phyloP scores from a whole-genome alignment of 2,329 filamentous ascomycete genomes.

The Balansia obtecta region DNA sequence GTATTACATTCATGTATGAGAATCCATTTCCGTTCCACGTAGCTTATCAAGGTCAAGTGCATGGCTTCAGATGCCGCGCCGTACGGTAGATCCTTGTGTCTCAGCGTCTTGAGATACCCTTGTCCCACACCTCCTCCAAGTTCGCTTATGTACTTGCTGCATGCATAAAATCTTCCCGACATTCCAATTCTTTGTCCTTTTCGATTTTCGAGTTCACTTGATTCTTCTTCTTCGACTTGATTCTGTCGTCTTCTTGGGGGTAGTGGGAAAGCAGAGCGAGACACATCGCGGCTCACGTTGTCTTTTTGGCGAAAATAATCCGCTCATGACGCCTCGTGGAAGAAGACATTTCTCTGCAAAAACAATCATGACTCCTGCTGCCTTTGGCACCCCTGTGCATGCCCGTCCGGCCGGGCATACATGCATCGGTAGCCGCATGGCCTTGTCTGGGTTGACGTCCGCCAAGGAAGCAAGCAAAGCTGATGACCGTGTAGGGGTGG shows the following conservation, averaged over 20 bases:
- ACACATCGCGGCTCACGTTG: neutral
- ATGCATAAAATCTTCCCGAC: neutral
- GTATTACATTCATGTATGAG: no score
- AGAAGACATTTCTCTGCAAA: neutral
- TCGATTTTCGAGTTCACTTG: no score
- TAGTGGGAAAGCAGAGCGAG: no score
- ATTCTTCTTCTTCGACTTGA: no score
- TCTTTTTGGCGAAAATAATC: no score
- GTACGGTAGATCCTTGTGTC: conserved; percentile 1
- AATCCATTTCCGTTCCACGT: neutral
- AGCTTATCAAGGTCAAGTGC: neutral
- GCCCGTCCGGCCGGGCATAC: neutral
- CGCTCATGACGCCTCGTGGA: neutral
- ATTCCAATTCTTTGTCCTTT: no score
- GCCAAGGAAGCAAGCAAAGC: conserved; percentile 1
- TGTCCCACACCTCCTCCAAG: conserved; percentile 1
- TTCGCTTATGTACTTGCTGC: neutral
- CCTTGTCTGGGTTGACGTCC: no score
- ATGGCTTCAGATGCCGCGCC: neutral
- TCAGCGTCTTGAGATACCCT: conserved; percentile 13
- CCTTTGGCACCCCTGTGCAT: neutral
- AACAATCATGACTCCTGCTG: neutral
- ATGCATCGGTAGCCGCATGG: no score
- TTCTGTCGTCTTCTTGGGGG: no score
- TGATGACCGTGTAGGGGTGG: no score